Evolutionary conservation across 345 rosid species (phyloP).

Genomic region (Syzygium jambos): DNA sequence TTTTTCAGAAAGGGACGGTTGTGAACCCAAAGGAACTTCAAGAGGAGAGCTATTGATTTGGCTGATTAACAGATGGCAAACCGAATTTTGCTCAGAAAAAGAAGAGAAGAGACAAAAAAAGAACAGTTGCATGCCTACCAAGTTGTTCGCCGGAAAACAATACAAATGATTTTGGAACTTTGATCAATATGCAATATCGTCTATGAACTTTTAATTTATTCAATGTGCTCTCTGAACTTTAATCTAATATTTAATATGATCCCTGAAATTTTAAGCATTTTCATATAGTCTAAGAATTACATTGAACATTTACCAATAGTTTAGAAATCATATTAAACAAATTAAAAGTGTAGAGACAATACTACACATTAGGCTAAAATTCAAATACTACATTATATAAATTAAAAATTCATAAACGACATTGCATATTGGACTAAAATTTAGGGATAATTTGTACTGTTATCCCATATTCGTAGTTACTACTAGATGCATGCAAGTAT

Average conservation of each 20-base stretch:
- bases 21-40: too few species aligned
- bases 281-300: too few species aligned
- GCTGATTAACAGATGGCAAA: not conserved
- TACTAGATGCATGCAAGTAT: not conserved
- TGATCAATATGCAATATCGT: too few species aligned
- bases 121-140: not conserved
- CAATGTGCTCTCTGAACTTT: rapidly evolving
- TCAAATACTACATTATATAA: too few species aligned
- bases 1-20: not conserved
- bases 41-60: not conserved
- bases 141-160: not conserved
- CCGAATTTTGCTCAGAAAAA: not conserved
- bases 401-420: too few species aligned
- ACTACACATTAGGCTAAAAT: too few species aligned
- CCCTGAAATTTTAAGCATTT: too few species aligned
- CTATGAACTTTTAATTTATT: too few species aligned
- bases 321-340: rapidly evolving
- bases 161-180: not conserved
- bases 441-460: too few species aligned
- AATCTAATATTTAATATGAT: not conserved
- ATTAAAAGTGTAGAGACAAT: too few species aligned
- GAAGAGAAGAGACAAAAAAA: too few species aligned
- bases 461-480: not conserved
- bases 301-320: rapidly evolving
- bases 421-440: not conserved